Base-by-base conservation (phyloP, 1,139 yeast species). In the Candida gigantensis region DNA sequence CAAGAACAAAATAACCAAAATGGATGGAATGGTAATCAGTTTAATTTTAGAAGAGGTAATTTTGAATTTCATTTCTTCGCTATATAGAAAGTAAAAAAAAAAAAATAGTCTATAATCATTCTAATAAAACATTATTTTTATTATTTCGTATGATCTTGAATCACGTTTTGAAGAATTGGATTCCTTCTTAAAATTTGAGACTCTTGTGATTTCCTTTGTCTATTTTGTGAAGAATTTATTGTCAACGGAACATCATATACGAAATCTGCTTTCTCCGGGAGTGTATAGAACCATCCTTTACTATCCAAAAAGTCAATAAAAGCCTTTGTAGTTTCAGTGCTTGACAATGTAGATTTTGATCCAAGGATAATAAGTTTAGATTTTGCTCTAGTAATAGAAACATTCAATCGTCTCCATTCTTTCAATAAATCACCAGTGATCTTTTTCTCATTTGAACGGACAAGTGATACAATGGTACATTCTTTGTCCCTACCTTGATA, bases 401-500 rank as follows among this genome's bases (percentile, higher is more conserved):
- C 98, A 59, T 92, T 92, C 35, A 94, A 75, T 44, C 98, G 73
- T 46, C 97, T 71, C 92, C 97, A 84, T 51, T 92, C 98, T 43
- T 76, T 79, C 27, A 92, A 63, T 36, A 92, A 66, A 28, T 85
- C 87, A 1, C 98, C 97, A 1, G 85, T 80, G 36, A 69, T 72
- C 10, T 72, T 68, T n/a, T 76, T 74, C 2, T 67, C 65, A 53
- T 90, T 92, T 2, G 96, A 83, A 30, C 96, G 69, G 3, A 90
- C 97, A 46, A 92, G 63, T 1, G 97, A 89, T 5, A 94, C 79
- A 2, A 94, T 77, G 10, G 94, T 80, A 50, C 96, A 83, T 35
- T 89, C 94, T 57, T 89, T 92, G 57, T 94, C 99, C 39, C 97
- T 73, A 0, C 98, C 99, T 60, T 94, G 98, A 48, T 85, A 92